Percentiles rank a stretch among this genome's conserved stretches.
phyloP scores from a whole-genome alignment of 148 eudicot genomes.

The Rhododendron williamsianum region DNA sequence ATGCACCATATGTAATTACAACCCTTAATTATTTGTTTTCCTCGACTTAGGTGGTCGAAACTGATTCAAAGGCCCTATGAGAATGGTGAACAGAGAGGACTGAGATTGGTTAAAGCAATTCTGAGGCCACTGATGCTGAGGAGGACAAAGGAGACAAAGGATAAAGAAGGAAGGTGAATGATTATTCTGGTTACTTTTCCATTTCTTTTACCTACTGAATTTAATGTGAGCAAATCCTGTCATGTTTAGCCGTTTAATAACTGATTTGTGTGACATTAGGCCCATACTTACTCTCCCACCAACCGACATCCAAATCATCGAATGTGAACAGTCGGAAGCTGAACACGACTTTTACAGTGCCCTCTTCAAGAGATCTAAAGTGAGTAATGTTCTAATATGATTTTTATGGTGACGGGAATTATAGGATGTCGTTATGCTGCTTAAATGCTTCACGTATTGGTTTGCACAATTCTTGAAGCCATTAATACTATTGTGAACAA shows the following conservation, averaged over 20 bases:
- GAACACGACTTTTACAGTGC: slow-evolving; percentile 63
- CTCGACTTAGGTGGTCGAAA: slow-evolving; percentile 42
- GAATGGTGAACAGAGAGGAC: slow-evolving; percentile 54
- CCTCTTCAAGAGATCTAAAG: slow-evolving; percentile 69
- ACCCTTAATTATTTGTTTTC: background rate
- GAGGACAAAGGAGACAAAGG: slow-evolving; percentile 66
- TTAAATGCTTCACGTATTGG: background rate
- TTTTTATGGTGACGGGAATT: background rate
- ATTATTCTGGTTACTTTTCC: background rate
- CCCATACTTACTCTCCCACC: slow-evolving; percentile 69
- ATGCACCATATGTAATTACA: background rate
- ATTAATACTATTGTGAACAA: background rate
- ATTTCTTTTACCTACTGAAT: background rate
- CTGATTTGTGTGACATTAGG: slow-evolving; percentile 24
- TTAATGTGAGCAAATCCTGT: background rate
- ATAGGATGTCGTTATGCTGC: background rate
- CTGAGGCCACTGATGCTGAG: slow-evolving; percentile 57
- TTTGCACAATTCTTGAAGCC: background rate
- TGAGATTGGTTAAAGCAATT: slow-evolving; percentile 52
- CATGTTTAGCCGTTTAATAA: background rate
- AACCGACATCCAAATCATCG: slow-evolving; percentile 49
- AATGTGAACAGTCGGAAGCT: slow-evolving; percentile 65
- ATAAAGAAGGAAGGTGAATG: slow-evolving; percentile 63
- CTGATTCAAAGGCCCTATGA: slow-evolving; percentile 56
- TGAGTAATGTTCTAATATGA: slow-evolving; percentile 17